Conservation (phyloP, 1,139 yeast species). For the Kodamaea fungicola region DNA sequence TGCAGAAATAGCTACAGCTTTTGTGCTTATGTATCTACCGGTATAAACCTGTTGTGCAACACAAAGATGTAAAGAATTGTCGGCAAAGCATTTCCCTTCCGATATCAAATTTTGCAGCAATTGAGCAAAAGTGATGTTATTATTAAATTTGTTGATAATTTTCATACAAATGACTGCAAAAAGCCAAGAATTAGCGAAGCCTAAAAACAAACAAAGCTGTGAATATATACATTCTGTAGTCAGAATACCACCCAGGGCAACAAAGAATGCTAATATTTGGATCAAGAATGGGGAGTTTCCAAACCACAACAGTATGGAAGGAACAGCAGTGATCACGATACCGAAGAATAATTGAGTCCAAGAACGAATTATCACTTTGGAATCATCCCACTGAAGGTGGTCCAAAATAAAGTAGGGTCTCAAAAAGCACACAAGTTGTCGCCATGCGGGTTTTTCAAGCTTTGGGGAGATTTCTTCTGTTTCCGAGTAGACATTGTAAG, state of each 20-base stretch:
- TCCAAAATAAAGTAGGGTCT: slow-evolving; percentile 26
- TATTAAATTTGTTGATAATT: slow-evolving; percentile 24
- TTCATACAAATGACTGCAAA: slow-evolving; percentile 23
- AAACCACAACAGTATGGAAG: slow-evolving; percentile 24
- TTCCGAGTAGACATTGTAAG: background rate
- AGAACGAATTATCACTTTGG: slow-evolving; percentile 23
- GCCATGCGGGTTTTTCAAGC: slow-evolving; percentile 8
- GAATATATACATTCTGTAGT: slow-evolving; percentile 17
- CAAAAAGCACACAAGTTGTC: slow-evolving; percentile 10
- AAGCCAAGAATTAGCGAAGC: slow-evolving; percentile 23
- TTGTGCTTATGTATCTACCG: slow-evolving; percentile 29
- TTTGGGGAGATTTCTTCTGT: background rate
- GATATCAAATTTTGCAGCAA: slow-evolving; percentile 17
- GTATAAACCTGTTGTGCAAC: slow-evolving; percentile 19
- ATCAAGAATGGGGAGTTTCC: slow-evolving; percentile 29
- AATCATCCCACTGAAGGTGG: slow-evolving; percentile 24
- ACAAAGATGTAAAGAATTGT: slow-evolving; percentile 19
- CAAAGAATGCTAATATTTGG: slow-evolving; percentile 27
- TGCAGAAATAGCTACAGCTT: slow-evolving; percentile 23
- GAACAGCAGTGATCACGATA: slow-evolving; percentile 24
- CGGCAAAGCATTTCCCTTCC: slow-evolving; percentile 26
- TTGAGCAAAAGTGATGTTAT: slow-evolving; percentile 20
- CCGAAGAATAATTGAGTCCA: slow-evolving; percentile 30
- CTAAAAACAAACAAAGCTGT: slow-evolving; percentile 16
- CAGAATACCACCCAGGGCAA: slow-evolving; percentile 27